phyloP scores from a whole-genome alignment of 2,329 filamentous ascomycete genomes.

The Aureobasidium mangrovei region DNA sequence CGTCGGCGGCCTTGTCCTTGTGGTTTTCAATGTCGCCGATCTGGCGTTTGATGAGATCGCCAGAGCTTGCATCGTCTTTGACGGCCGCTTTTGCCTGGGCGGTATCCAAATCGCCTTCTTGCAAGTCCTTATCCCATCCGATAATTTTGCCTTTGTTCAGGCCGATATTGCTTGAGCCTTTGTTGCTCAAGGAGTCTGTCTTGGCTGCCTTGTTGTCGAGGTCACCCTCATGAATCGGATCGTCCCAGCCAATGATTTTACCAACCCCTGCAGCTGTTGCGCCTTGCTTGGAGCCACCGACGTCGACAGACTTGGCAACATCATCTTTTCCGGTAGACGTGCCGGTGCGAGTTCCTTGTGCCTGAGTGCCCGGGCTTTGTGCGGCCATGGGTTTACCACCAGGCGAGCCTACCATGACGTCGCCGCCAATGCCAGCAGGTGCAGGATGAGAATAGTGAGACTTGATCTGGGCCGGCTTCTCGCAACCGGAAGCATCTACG shows the following conservation, averaged over 20 bases:
- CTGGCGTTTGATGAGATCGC: conserved; percentile 5
- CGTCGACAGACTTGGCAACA: conserved; percentile 6
- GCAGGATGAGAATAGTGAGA: conserved; percentile 4
- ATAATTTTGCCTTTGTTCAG: conserved; percentile 14
- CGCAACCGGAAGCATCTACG: conserved; percentile 74
- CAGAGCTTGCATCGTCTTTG: not conserved
- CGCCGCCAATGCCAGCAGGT: not conserved
- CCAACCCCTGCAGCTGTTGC: conserved; percentile 12
- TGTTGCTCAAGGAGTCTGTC: not conserved
- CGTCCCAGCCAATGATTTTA: conserved; percentile 18
- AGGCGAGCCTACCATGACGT: not conserved
- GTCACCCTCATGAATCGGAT: conserved; percentile 16
- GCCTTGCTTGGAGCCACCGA: not conserved
- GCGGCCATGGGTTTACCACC: not conserved
- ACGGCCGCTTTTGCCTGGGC: not conserved
- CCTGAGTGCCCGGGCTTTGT: not conserved
- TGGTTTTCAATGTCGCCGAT: conserved; percentile 8
- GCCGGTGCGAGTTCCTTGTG: conserved; percentile 1
- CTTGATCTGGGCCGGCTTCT: conserved; percentile 39
- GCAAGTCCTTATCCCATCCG: conserved; percentile 14
- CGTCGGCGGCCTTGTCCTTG: not conserved
- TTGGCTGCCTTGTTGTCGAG: conserved; percentile 15
- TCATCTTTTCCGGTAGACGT: not conserved
- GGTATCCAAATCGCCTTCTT: conserved; percentile 14
- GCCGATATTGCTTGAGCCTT: not conserved